Conservation (phyloP, 192 early-diverging fungal species). For the Allomyces arbusculus region DNA sequence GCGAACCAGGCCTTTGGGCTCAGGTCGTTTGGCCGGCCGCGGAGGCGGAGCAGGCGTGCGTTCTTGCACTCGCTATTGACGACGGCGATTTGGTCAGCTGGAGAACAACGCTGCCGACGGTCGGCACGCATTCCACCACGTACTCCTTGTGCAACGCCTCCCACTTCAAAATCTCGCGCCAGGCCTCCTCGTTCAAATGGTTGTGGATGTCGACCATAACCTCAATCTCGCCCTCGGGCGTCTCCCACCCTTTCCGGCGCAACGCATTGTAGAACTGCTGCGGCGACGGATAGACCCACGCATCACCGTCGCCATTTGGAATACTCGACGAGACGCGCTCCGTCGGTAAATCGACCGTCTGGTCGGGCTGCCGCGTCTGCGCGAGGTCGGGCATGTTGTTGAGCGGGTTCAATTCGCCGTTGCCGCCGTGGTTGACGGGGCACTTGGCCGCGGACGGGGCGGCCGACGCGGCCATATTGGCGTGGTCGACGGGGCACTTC, state of each 20-base stretch:
- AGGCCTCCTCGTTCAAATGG: conserved; percentile 87
- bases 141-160: conserved; percentile 45
- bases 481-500: too few relatives aligned
- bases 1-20: conserved; percentile 50
- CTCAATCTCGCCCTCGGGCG: conserved; percentile 60
- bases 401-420: conserved; percentile 38
- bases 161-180: conserved; percentile 89
- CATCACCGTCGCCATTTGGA: conserved; percentile 30
- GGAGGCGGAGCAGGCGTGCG: conserved; percentile 57
- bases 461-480: neutral
- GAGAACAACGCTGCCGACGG: too few relatives aligned
- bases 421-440: conserved; percentile 3
- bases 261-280: conserved; percentile 81
- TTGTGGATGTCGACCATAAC: conserved; percentile 97
- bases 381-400: conserved; percentile 81
- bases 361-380: conserved; percentile 43
- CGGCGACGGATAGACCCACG: conserved; percentile 77
- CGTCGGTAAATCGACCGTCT: conserved; percentile 50
- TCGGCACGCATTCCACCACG: conserved; percentile 2
- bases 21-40: conserved; percentile 60
- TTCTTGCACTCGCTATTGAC: conserved; percentile 22
- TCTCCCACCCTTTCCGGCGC: conserved; percentile 64
- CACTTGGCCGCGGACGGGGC: neutral
- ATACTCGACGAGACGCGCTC: conserved; percentile 67
- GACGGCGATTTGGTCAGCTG: neutral